Conservation (phyloP, 139 green algal genomes). For the Micractinium conductrix region DNA sequence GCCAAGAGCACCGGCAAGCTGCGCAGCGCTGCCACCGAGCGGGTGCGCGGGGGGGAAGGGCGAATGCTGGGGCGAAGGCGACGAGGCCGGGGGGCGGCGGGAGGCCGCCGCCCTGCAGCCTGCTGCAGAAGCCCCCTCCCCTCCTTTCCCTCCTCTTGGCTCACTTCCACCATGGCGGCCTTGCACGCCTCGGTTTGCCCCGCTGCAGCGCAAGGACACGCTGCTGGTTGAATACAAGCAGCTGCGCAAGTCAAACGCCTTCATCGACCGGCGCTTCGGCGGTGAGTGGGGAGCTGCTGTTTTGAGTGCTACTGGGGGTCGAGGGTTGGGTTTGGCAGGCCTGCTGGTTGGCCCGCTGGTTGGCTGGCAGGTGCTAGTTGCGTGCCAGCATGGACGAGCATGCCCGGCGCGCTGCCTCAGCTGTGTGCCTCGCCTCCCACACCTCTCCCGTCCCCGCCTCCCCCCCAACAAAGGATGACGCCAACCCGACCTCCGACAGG, state of each 20-base stretch:
- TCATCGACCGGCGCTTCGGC: constrained; percentile 95
- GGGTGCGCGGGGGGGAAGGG: constrained; percentile 31
- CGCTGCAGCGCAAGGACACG: constrained; percentile 82
- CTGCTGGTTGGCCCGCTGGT: too few relatives aligned
- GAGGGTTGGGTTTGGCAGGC: too few relatives aligned
- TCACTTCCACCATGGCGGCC: background rate
- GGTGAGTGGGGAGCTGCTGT: constrained; percentile 70
- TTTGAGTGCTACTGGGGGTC: background rate
- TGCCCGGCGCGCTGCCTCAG: too few relatives aligned
- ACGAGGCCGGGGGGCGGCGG: background rate
- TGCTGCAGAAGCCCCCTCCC: too few relatives aligned
- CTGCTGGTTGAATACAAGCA: constrained; percentile 93
- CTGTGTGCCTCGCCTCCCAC: too few relatives aligned
- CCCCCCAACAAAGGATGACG: too few relatives aligned
- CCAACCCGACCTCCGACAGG: too few relatives aligned
- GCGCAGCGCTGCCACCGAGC: constrained; percentile 48
- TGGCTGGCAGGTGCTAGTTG: too few relatives aligned
- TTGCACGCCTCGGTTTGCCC: background rate
- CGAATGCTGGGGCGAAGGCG: background rate
- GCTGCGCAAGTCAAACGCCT: constrained; percentile 89
- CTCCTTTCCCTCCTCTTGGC: background rate
- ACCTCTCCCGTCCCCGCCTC: too few relatives aligned
- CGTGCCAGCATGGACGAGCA: too few relatives aligned
- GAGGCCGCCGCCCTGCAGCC: too few relatives aligned
- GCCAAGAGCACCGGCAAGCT: constrained; percentile 32